Evolutionary conservation across 257 asterid genomes (phyloP).

Genomic region (Thymus quinquecostatus): DNA sequence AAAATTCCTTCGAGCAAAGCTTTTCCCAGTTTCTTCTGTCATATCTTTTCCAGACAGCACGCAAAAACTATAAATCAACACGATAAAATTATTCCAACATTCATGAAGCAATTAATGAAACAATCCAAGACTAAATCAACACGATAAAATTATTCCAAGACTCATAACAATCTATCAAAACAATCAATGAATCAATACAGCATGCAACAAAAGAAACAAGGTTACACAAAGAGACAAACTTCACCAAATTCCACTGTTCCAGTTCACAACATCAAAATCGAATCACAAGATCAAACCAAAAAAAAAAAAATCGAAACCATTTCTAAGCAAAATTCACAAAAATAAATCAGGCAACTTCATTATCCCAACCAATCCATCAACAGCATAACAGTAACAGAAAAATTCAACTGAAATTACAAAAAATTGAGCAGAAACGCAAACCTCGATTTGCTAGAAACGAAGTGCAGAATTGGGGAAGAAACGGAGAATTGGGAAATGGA

Average conservation of each 20-base stretch:
- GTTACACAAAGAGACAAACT: background rate
- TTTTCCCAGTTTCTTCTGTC: conserved; percentile 71
- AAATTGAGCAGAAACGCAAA: background rate
- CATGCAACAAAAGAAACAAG: background rate
- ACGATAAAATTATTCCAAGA: too few relatives aligned
- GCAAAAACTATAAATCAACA: conserved; percentile 43
- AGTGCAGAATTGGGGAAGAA: background rate
- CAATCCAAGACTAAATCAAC: too few relatives aligned
- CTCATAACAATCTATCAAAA: too few relatives aligned
- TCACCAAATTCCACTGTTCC: too few relatives aligned
- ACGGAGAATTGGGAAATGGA: background rate
- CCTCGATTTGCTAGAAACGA: conserved; percentile 34
- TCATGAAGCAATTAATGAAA: background rate
- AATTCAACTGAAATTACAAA: background rate
- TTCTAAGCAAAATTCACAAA: background rate
- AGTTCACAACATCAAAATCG: too few relatives aligned
- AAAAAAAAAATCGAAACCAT: too few relatives aligned
- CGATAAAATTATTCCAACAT: conserved; percentile 15
- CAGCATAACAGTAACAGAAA: background rate
- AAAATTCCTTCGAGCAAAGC: conserved; percentile 65
- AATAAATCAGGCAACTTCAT: background rate
- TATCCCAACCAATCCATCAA: background rate
- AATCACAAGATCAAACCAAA: too few relatives aligned
- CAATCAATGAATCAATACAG: background rate
- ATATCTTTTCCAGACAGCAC: conserved; percentile 45